Evolutionary conservation across 2,329 filamentous ascomycete genomes (phyloP).

Genomic region (Aspergillus candidus): DNA sequence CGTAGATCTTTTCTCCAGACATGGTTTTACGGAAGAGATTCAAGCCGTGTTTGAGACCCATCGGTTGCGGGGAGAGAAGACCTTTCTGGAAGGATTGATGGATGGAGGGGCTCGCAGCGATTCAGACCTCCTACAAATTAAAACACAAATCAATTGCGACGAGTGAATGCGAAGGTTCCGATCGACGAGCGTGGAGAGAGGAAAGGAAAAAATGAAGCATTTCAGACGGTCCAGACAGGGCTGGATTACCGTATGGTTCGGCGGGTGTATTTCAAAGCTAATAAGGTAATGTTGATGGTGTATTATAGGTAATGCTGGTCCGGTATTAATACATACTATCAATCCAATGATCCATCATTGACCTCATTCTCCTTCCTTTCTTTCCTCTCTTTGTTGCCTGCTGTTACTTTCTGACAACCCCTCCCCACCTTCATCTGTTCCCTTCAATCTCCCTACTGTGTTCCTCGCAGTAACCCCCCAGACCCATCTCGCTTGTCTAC

Average conservation of each 20-base stretch:
- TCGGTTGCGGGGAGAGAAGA: conserved; percentile 16
- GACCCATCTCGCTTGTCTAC: background rate
- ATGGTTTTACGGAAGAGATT: conserved; percentile 32
- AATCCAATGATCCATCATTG: conserved; percentile 1
- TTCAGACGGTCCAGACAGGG: no score
- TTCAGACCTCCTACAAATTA: no score
- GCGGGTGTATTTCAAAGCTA: no score
- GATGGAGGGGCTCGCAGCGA: background rate
- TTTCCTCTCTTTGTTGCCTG: background rate
- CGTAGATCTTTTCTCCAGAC: conserved; percentile 47
- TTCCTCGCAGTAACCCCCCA: background rate
- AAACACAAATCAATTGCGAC: no score
- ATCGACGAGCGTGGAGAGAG: background rate
- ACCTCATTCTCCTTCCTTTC: conserved; percentile 1
- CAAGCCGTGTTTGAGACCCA: conserved; percentile 25
- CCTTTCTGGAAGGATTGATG: conserved; percentile 1
- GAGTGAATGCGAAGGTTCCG: no score
- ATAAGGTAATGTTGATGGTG: no score
- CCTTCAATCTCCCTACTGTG: background rate
- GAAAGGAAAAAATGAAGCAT: no score
- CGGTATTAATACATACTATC: background rate
- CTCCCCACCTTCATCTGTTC: conserved; percentile 1
- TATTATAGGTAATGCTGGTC: no score
- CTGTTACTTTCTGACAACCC: conserved; percentile 1
- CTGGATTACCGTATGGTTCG: no score